phyloP scores from a whole-genome alignment of 2,329 filamentous ascomycete species.

The Fusarium sp. region DNA sequence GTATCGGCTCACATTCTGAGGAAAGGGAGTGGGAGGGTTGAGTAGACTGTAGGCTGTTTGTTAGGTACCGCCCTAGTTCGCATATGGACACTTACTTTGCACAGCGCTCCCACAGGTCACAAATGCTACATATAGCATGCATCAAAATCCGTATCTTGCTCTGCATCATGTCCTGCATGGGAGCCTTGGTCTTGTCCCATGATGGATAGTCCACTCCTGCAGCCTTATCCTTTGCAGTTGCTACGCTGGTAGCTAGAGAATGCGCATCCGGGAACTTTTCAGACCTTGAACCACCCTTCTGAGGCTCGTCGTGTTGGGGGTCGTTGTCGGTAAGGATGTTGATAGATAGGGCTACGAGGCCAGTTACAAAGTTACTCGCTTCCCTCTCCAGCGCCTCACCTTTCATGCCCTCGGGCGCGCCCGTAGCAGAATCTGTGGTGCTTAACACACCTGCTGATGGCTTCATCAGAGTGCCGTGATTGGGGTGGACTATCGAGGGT shows the following conservation, averaged over 20 bases:
- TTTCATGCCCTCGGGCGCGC: conserved; percentile 79
- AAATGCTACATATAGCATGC: conserved; percentile 54
- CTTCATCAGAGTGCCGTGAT: conserved; percentile 75
- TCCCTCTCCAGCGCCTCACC: conserved; percentile 83
- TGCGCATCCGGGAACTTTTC: neutral
- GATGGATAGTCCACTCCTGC: conserved; percentile 53
- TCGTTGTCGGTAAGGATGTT: conserved; percentile 78
- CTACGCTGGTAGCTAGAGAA: conserved; percentile 56
- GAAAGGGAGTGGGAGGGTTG: conserved; percentile 67
- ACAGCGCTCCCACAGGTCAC: conserved; percentile 56
- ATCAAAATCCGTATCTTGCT: conserved; percentile 76
- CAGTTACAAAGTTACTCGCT: conserved; percentile 78
- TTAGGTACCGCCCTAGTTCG: neutral
- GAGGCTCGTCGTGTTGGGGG: conserved; percentile 61
- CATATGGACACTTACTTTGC: conserved; percentile 43
- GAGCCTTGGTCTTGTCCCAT: conserved; percentile 79
- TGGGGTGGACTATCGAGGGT: conserved; percentile 71
- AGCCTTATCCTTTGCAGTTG: conserved; percentile 49
- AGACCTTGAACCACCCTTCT: conserved; percentile 55
- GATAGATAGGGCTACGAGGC: conserved; percentile 64
- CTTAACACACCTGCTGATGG: conserved; percentile 77
- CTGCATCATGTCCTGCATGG: conserved; percentile 79
- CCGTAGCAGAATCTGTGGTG: conserved; percentile 76
- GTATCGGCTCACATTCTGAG: conserved; percentile 62
- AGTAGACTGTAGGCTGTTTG: conserved; percentile 50